phyloP scores from a whole-genome alignment of 2,329 filamentous ascomycete genomes.

The Fusarium decemcellulare region DNA sequence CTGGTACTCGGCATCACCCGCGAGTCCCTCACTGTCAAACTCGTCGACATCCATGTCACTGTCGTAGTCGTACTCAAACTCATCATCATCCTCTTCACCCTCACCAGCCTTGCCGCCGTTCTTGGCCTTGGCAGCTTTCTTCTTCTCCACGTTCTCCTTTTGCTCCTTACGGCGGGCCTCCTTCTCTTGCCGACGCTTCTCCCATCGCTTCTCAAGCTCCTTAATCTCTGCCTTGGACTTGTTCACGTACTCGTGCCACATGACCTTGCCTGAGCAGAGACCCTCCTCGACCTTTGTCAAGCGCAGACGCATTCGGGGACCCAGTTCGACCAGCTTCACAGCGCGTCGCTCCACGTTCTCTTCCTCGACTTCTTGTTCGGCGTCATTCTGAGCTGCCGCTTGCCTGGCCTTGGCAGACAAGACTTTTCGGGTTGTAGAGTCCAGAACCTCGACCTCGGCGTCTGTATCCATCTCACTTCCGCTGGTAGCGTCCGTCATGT shows the following conservation, averaged over 20 bases:
- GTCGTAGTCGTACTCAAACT: conserved; percentile 60
- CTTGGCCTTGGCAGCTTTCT: conserved; percentile 68
- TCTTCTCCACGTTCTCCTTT: conserved; percentile 91
- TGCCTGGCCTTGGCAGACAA: conserved; percentile 66
- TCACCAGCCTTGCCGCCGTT: conserved; percentile 55
- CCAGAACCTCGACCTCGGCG: conserved; percentile 90
- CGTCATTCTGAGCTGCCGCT: conserved; percentile 55
- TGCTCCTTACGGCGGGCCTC: conserved; percentile 86
- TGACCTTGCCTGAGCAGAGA: conserved; percentile 87
- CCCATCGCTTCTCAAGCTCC: conserved; percentile 87
- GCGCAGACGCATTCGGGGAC: conserved; percentile 88
- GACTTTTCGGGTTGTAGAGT: conserved; percentile 74
- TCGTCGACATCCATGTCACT: conserved; percentile 62
- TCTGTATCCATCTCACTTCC: conserved; percentile 96
- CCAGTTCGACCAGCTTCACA: conserved; percentile 92
- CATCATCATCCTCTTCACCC: conserved; percentile 56
- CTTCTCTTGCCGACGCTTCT: conserved; percentile 83
- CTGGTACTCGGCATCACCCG: conserved; percentile 64
- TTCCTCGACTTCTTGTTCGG: conserved; percentile 63
- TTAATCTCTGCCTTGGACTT: conserved; percentile 86
- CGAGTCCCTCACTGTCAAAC: conserved; percentile 66
- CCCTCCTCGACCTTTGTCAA: conserved; percentile 98
- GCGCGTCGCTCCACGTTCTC: conserved; percentile 84
- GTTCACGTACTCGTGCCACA: conserved; percentile 97
- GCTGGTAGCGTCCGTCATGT: conserved; percentile 87